Base-by-base conservation (phyloP, 2,329 filamentous ascomycete species). In the Talaromyces rugulosus region DNA sequence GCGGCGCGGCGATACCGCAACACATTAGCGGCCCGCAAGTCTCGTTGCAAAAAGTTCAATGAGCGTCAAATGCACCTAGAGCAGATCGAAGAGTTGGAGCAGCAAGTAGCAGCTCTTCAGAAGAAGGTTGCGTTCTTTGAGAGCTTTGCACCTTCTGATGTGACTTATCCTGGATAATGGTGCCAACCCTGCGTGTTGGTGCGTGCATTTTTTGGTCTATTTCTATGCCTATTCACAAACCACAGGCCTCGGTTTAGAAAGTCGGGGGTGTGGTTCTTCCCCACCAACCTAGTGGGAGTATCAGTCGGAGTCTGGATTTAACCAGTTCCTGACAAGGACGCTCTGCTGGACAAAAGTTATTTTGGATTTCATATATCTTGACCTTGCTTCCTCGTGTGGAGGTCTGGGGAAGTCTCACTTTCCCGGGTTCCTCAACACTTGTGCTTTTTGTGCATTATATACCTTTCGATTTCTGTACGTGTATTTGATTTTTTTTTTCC, bases 1-100 rank as follows among this genome's bases (percentile, higher is more conserved):
- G 92, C 91, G 23, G 85, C 93, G 83, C 97, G 97, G 87, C 90
- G 94, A 75, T 93, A 92, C 57, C 89, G 92, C 68, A 98, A 97
- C 76, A 96, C 92, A 8, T 85, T 96, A 75, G 94, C 94, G 18
- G 94, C 94, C 70, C 92, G 94, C 67, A 96, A 96, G 80, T 96
- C 92, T 63, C 89, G 94, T 58, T 89, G 92, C 71, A 89, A 92
- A 67, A 96, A 96, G 81, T 87, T 91, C 62, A 18, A 30, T 5
- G 83, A 89, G 73, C 85, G 88, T 68, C 82, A 94, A 64, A 87
- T 90, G 61, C 85, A 87, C 62, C 82, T 96, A 53, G 90, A 96
- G 80, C 83, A 85, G 70, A 92, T 96, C 70, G 82, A 81, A 18
- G 87, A 89, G 72, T 79, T 94, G 31, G 83, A 18, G 18, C 5